These are phyloP conservation scores for Pestalotiopsis sp. DNA, from an alignment of 2,329 filamentous ascomycete species.

Conservation along the genomic window DNA sequence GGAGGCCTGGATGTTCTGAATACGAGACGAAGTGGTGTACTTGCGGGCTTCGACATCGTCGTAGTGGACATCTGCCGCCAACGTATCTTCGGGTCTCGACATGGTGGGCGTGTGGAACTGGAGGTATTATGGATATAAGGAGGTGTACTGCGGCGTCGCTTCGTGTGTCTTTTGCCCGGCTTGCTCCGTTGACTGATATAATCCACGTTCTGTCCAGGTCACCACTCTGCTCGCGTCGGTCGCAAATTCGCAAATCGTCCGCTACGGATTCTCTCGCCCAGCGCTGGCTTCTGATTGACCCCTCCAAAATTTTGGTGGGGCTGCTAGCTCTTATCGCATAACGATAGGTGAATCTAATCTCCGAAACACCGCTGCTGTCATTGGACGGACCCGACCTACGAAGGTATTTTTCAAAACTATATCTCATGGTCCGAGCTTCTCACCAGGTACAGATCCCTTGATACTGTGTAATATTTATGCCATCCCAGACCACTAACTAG, in stretches of 20 bases:
- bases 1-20: conserved; percentile 89
- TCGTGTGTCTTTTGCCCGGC: background rate
- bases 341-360: conserved; percentile 2
- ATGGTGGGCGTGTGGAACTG: conserved; percentile 55
- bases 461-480: too few species aligned
- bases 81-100: conserved; percentile 95
- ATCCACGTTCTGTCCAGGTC: background rate
- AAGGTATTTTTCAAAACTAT: too few species aligned
- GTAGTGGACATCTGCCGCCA: conserved; percentile 98
- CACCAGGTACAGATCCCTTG: too few species aligned
- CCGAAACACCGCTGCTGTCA: background rate
- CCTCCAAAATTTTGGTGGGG: conserved; percentile 13
- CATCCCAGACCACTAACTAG: too few species aligned
- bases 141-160: background rate
- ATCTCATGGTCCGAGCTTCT: too few species aligned
- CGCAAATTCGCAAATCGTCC: background rate
- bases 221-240: conserved; percentile 2
- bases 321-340: background rate
- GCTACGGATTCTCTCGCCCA: background rate
- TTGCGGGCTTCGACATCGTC: conserved; percentile 94
- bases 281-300: conserved; percentile 5
- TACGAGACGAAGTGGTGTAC: conserved; percentile 95
- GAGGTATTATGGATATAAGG: background rate
- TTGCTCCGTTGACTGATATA: background rate
- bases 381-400: background rate